Percentiles rank a stretch among this genome's conserved stretches.
Conservation (phyloP, 495 filamentous ascomycete species). For the Aspergillus heteromorphus region DNA sequence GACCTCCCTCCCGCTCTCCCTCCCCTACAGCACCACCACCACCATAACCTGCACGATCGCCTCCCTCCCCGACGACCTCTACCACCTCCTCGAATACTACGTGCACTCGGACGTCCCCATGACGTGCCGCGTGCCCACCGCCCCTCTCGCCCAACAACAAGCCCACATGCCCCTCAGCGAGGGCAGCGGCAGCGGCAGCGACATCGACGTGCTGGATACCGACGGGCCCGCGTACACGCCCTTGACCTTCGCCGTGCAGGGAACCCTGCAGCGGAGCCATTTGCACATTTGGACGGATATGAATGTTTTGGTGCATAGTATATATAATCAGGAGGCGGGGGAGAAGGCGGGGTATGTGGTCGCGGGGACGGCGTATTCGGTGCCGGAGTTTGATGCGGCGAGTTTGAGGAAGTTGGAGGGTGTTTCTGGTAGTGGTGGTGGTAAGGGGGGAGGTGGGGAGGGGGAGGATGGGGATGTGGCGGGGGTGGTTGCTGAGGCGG, state of each 20-base stretch:
- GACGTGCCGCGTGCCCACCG: conserved; percentile 82
- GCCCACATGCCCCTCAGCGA: not conserved
- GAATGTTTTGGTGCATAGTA: conserved; percentile 81
- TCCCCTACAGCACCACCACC: conserved; percentile 71
- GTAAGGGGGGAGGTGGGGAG: conserved; percentile 14
- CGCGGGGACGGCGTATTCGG: conserved; percentile 80
- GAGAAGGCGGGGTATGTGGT: conserved; percentile 57
- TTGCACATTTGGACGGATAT: conserved; percentile 85
- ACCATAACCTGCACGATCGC: conserved; percentile 90
- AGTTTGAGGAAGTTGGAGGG: not conserved
- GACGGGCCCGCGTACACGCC: conserved; percentile 51
- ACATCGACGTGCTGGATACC: conserved; percentile 31
- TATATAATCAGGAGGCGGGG: conserved; percentile 31
- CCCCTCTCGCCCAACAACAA: conserved; percentile 19
- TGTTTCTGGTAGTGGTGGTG: not conserved
- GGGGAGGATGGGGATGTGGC: conserved; percentile 33
- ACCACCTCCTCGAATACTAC: conserved; percentile 98
- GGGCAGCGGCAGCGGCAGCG: too few species aligned
- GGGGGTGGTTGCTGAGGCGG: conserved; percentile 33
- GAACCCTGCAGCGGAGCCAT: conserved; percentile 82
- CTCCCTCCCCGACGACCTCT: conserved; percentile 79
- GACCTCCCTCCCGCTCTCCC: conserved; percentile 71
- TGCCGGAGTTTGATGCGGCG: conserved; percentile 60
- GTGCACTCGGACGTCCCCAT: conserved; percentile 93
- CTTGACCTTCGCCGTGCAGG: conserved; percentile 78